Evolutionary conservation across 768 basidiomycete species (phyloP), one percentile per base, ranked within the genome.

Genomic region (Trametes gibbosa): DNA sequence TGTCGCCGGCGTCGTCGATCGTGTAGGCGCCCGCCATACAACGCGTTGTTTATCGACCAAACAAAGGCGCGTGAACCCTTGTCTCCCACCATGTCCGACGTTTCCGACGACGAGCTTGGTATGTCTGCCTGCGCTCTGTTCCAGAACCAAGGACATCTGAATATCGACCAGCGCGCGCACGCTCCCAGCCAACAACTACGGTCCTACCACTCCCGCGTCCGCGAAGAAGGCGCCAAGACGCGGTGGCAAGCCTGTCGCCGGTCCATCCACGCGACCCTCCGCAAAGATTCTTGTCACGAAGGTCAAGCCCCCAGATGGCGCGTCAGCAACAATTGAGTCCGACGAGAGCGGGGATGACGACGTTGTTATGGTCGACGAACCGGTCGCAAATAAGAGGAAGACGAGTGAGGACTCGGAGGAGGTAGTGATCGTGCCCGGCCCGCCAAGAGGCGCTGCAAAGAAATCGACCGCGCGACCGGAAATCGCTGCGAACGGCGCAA

Each of bases 181-280:
- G 16, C n/a, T 0, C n/a, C 8, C 49, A 58, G 32, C 64, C 64
- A 66, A 54, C 16, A 69, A 66, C 49, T 74, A 63, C 52, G 64
- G 71, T 21, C 71, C 71, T 17, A 69, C 72, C 37, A 73, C 73
- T 6, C 71, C 71, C n/a, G 63, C 56, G 24, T 49, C 59, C 14
- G 49, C 64, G n/a, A 71, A 66, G 61, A 68, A 66, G 58, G 59
- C 59, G 34, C 67, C 66, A 37, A 29, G 61, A 29, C 59, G 61
- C 50, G 55, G 61, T 43, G 63, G 59, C 58, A 47, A 65, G 40
- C 41, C 66, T 45, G 59, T 66, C 50, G 59, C 67, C 21, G 67
- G 67, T 7, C 67, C 68, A 5, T 68, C 67, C 32, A 59, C 65
- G 3, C 69, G 64, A 50, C 56, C 66, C n/a, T 45, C 62, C 5